Evolutionary conservation across 2,329 filamentous ascomycete genomes (phyloP).

Genomic region (Nothopassalora personata): DNA sequence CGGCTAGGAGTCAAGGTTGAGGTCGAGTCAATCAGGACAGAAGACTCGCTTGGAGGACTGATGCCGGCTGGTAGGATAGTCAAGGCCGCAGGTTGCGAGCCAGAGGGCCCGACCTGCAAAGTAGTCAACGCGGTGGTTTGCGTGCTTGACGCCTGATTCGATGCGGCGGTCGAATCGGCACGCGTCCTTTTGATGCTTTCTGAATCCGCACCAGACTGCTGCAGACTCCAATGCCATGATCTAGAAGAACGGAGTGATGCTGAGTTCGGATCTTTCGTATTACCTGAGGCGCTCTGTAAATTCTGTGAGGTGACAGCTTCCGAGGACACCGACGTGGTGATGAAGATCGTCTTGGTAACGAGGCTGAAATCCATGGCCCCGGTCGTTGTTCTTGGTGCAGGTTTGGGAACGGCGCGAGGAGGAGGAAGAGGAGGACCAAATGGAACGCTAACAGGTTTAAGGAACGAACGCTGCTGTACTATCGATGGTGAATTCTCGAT

Average conservation of each 20-base stretch:
- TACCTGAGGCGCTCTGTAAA: not conserved
- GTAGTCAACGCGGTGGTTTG: too few species aligned
- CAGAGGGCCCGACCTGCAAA: too few species aligned
- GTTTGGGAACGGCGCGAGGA: not conserved
- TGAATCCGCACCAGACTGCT: not conserved
- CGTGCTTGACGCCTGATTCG: too few species aligned
- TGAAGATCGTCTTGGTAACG: not conserved
- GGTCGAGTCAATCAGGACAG: not conserved
- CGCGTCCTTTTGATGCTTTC: not conserved
- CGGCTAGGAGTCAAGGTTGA: too few species aligned
- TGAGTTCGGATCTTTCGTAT: not conserved
- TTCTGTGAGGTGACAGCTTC: not conserved
- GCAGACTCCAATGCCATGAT: not conserved
- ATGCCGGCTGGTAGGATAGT: not conserved
- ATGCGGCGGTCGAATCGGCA: too few species aligned
- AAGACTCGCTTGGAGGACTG: not conserved
- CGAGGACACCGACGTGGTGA: not conserved
- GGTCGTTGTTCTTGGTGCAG: not conserved
- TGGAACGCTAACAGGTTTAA: too few species aligned
- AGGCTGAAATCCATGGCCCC: not conserved
- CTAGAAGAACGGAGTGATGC: not conserved
- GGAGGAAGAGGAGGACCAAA: too few species aligned
- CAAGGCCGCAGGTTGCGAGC: too few species aligned
- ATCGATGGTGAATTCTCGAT: not conserved
- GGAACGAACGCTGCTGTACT: not conserved